A percentile compares a stretch with the other conserved stretches of the same genome.
Conservation (phyloP, 306 rosid species). For the Notholithocarpus densiflorus region DNA sequence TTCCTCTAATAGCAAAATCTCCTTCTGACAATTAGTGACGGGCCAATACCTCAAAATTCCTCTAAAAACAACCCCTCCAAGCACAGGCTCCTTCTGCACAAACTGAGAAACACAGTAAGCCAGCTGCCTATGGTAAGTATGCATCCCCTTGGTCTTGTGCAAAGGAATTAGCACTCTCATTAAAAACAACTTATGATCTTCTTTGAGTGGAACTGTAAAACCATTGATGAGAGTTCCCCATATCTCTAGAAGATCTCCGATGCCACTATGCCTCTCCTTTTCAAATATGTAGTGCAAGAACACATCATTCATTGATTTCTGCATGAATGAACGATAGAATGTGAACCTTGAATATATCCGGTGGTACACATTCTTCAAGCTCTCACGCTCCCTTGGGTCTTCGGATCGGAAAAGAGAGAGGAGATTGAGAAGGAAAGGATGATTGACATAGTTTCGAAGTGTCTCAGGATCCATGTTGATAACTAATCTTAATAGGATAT, state of each 20-base stretch:
- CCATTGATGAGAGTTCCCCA: conserved; percentile 90
- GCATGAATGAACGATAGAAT: conserved; percentile 52
- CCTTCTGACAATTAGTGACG: conserved; percentile 68
- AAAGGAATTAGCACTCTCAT: conserved; percentile 83
- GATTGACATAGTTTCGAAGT: conserved; percentile 37
- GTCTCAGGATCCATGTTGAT: conserved; percentile 29
- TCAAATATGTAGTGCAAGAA: conserved; percentile 60
- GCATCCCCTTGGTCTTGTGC: conserved; percentile 75
- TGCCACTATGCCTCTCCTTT: conserved; percentile 61
- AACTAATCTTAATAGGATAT: conserved; percentile 54
- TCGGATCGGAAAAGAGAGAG: conserved; percentile 70
- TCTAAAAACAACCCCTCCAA: conserved; percentile 73
- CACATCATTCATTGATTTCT: conserved; percentile 72
- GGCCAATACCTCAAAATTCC: conserved; percentile 88
- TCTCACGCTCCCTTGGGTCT: conserved; percentile 70
- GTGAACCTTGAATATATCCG: conserved; percentile 59
- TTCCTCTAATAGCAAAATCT: conserved; percentile 66
- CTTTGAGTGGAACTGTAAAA: conserved; percentile 78
- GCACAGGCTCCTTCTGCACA: conserved; percentile 85
- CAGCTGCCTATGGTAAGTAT: conserved; percentile 59
- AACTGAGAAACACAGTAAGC: conserved; percentile 82
- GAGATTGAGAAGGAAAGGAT: conserved; percentile 51
- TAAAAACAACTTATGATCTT: conserved; percentile 79
- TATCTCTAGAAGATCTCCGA: conserved; percentile 85
- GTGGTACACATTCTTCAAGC: conserved; percentile 68